Conservation (phyloP, 2,329 filamentous ascomycete genomes). For the Sclerotinia nivalis region DNA sequence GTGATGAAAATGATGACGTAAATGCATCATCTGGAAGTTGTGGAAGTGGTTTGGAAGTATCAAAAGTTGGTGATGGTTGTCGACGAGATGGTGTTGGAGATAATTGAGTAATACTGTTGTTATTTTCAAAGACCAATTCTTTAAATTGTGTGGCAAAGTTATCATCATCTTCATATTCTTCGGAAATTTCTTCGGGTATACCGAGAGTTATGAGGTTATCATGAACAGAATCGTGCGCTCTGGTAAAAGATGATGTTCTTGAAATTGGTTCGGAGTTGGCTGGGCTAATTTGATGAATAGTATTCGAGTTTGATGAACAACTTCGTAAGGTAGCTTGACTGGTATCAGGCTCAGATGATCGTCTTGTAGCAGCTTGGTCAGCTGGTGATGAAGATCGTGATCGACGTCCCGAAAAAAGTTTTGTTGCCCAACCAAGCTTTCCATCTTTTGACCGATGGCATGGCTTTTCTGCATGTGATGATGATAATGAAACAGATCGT, state of each 20-base stretch:
- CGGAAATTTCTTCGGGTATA: slow-evolving; percentile 51
- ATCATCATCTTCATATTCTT: slow-evolving; percentile 58
- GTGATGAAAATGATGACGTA: slow-evolving; percentile 26
- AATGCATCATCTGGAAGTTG: slow-evolving; percentile 32
- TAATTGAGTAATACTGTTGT: slow-evolving; percentile 33
- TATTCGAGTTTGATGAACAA: slow-evolving; percentile 1
- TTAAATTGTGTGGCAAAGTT: slow-evolving; percentile 55
- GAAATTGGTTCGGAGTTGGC: slow-evolving; percentile 16
- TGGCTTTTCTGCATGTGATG: background rate
- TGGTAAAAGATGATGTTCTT: slow-evolving; percentile 31
- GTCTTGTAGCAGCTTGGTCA: slow-evolving; percentile 8
- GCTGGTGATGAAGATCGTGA: slow-evolving; percentile 42
- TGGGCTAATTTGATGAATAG: slow-evolving; percentile 9
- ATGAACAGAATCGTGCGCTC: background rate
- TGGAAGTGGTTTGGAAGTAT: slow-evolving; percentile 37
- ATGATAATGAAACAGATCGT: slow-evolving; percentile 31
- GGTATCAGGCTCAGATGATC: slow-evolving; percentile 15
- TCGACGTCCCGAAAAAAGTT: slow-evolving; percentile 18
- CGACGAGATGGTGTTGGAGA: slow-evolving; percentile 35
- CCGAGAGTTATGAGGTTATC: slow-evolving; percentile 31
- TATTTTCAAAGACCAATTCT: slow-evolving; percentile 30
- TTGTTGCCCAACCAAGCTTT: slow-evolving; percentile 25
- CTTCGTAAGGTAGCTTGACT: slow-evolving; percentile 24
- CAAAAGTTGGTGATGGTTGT: slow-evolving; percentile 23
- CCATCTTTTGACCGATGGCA: slow-evolving; percentile 19